Percentiles rank a stretch among this genome's conserved stretches.
Evolutionary conservation across 169 alveolate genomes (phyloP).

Genomic region (Cryptosporidium muris): DNA sequence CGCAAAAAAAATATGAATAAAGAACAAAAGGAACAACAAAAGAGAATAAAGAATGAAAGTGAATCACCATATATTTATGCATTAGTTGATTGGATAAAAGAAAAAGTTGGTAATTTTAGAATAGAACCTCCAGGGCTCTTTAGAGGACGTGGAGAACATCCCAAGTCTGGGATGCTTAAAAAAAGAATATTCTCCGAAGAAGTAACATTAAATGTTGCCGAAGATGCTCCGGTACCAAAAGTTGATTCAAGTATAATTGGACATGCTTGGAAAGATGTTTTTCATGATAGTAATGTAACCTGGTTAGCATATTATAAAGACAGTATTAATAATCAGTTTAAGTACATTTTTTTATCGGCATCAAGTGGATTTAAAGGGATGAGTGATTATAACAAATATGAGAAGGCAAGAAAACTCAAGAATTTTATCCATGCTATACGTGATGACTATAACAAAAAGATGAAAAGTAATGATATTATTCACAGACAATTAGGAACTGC

Average conservation of each 20-base stretch:
- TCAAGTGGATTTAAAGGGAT: slow-evolving; percentile 94
- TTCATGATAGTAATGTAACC: slow-evolving; percentile 94
- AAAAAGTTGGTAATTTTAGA: slow-evolving; percentile 90
- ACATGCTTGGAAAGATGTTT: slow-evolving; percentile 95
- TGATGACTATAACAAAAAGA: slow-evolving; percentile 88
- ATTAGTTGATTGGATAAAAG: slow-evolving; percentile 86
- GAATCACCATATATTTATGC: slow-evolving; percentile 76
- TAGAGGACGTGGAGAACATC: slow-evolving; percentile 99
- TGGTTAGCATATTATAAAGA: slow-evolving; percentile 96
- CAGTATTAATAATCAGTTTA: slow-evolving; percentile 89
- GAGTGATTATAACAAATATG: slow-evolving; percentile 95
- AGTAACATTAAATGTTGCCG: slow-evolving; percentile 92
- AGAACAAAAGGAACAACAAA: slow-evolving; percentile 41
- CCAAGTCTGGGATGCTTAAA: slow-evolving; percentile 93
- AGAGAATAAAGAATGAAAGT: slow-evolving; percentile 13
- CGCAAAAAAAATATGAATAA: slow-evolving; percentile 49
- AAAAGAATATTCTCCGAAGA: slow-evolving; percentile 91
- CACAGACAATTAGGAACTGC: slow-evolving; percentile 97
- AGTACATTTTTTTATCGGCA: slow-evolving; percentile 94
- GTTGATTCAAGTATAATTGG: slow-evolving; percentile 91
- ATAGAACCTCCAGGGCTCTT: slow-evolving; percentile 99
- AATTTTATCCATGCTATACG: slow-evolving; percentile 88
- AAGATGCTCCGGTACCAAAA: slow-evolving; percentile 95
- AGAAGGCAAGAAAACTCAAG: slow-evolving; percentile 94
- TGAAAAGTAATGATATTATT: slow-evolving; percentile 80